Base-by-base conservation (phyloP, 2,329 filamentous ascomycete species). In the Fusarium sarcochroum region DNA sequence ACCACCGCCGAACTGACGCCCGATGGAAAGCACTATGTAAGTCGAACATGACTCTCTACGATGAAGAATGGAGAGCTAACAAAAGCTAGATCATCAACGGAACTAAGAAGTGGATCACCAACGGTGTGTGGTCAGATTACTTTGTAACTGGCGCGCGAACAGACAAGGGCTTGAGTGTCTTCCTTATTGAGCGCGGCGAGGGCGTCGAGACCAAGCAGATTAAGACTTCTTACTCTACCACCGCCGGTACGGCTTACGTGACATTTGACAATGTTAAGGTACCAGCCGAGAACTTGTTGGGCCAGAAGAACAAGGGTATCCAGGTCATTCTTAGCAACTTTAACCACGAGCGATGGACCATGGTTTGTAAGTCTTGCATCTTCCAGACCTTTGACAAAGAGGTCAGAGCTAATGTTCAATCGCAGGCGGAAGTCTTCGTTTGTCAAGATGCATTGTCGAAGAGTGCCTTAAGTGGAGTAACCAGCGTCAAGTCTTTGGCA, bases 221-320 rank as follows among this genome's bases (percentile, higher is more conserved):
- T 84, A 93, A 93, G 86, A 94, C 92, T 0, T 89, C 87, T 11
- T 97, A 97, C 81, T 95, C 92, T 1, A 86, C 92, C 4, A 82
- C 92, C 0, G 93, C 93, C 5, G 93, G 89, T 20, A 96, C 93
- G 0, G 87, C 92, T 5, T 95, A 88, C 77, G 87, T 97, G 73
- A 92, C 93, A 50, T 95, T 93, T 78, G 91, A 94, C 80, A 92
- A 96, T 70, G 93, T 94, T 79, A 94, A 93, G 82, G 93, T 97
- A 1, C 93, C 93, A 0, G 90, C 89, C 0, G 87, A 89, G 76
- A 90, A 96, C 78, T 82, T 97, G 17, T 83, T 97, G 7, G 93
- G 93, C 64, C 83, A 92, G 76, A 93, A 97, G 80, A 89, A 96
- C 83, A 92, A 95, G 82, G 93, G 93, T 8, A 94, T 97, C 75